These are phyloP conservation scores for Solanum medicagineum DNA, from an alignment of 257 asterid genomes.

Conservation along the genomic window DNA sequence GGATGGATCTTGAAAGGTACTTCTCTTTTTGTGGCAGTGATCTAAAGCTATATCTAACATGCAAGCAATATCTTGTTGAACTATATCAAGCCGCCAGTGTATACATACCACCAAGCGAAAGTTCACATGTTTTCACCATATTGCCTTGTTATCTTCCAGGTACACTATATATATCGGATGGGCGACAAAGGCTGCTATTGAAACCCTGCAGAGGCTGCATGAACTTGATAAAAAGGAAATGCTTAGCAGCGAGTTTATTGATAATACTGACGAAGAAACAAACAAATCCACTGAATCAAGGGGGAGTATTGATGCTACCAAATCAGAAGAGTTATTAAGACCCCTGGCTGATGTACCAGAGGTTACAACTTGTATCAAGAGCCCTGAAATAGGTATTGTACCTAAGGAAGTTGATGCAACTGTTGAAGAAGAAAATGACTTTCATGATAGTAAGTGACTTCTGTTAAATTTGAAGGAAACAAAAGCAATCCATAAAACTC, in stretches of 20 bases:
- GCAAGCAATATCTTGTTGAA: neutral
- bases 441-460: neutral
- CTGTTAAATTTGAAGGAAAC: neutral
- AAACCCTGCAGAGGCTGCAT: conserved; percentile 40
- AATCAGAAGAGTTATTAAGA: neutral
- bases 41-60: neutral
- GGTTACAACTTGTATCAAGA: neutral
- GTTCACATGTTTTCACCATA: neutral
- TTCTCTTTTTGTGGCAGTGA: neutral
- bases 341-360: neutral
- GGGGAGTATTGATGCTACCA: neutral
- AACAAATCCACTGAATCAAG: neutral
- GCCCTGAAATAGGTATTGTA: neutral
- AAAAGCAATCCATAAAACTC: neutral
- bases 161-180: conserved; percentile 21
- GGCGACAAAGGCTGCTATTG: conserved; percentile 34
- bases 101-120: neutral
- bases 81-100: neutral
- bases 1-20: conserved; percentile 40
- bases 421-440: neutral
- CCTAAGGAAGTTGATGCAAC: neutral
- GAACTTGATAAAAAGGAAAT: conserved; percentile 24
- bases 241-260: conserved; percentile 6
- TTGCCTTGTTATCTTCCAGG: conserved; percentile 12
- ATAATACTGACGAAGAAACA: conserved; percentile 8